Evolutionary conservation across 495 filamentous ascomycete species (phyloP).

Genomic region (Podospora conica): DNA sequence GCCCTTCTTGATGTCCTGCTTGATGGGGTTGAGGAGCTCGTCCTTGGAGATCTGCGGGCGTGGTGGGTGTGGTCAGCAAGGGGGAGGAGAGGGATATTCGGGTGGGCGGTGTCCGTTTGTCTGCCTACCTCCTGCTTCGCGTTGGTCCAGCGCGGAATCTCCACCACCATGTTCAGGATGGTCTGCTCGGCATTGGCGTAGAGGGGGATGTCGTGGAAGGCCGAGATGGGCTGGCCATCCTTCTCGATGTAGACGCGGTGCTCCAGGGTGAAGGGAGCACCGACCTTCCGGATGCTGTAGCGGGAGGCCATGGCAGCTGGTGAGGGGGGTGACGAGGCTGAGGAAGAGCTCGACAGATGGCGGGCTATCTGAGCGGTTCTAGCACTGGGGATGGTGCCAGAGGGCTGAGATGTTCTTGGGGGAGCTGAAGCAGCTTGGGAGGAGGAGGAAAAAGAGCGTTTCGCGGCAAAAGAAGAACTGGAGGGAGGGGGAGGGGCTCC

Average conservation of each 20-base stretch:
- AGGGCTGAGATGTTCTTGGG: conserved; percentile 18
- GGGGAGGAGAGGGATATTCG: neutral
- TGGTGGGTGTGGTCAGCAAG: conserved; percentile 8
- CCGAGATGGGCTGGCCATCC: conserved; percentile 87
- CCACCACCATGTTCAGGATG: conserved; percentile 97
- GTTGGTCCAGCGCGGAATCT: conserved; percentile 99
- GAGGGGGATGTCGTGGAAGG: conserved; percentile 98
- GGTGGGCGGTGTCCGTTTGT: neutral
- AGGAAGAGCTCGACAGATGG: conserved; percentile 43
- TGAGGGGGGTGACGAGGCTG: conserved; percentile 13
- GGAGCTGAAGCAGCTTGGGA: conserved; percentile 16
- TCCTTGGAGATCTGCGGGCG: conserved; percentile 84
- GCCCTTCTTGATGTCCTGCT: conserved; percentile 85
- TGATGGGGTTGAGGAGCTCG: conserved; percentile 93
- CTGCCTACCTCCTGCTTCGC: conserved; percentile 88
- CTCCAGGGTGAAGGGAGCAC: conserved; percentile 85
- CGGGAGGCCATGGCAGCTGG: conserved; percentile 46
- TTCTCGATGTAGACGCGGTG: conserved; percentile 97
- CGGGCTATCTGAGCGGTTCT: conserved; percentile 52
- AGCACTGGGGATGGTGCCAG: conserved; percentile 35
- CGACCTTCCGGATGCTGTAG: conserved; percentile 78
- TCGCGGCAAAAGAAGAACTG: conserved; percentile 15
- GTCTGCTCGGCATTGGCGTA: conserved; percentile 92
- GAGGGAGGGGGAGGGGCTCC: conserved; percentile 39
- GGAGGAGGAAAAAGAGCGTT: conserved; percentile 22